Conservation (phyloP, 1,139 yeast species). For the Suhomyces bribrorum region DNA sequence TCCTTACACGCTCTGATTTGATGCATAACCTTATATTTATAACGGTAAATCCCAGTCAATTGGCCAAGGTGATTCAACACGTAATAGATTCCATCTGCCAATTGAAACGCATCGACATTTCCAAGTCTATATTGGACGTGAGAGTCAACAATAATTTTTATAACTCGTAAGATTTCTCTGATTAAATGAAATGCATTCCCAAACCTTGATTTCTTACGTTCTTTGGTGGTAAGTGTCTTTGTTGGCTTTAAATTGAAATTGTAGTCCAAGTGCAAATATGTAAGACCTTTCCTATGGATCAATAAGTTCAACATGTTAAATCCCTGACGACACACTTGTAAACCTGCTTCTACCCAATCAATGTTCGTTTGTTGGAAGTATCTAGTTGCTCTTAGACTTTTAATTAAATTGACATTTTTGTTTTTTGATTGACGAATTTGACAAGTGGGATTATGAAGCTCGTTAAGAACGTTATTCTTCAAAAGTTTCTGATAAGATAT, state of each 20-base stretch:
- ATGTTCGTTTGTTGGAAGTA: slow-evolving; percentile 89
- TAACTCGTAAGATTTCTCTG: slow-evolving; percentile 80
- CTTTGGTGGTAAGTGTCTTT: slow-evolving; percentile 93
- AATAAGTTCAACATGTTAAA: slow-evolving; percentile 88
- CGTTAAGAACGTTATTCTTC: slow-evolving; percentile 72
- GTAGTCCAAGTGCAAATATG: slow-evolving; percentile 90
- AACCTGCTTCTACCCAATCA: slow-evolving; percentile 98
- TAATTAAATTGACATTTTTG: slow-evolving; percentile 60
- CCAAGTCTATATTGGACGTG: slow-evolving; percentile 92
- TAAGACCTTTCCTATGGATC: slow-evolving; percentile 88
- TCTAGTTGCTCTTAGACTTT: slow-evolving; percentile 72
- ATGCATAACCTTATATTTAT: slow-evolving; percentile 97
- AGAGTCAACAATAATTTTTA: slow-evolving; percentile 86
- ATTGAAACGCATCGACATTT: slow-evolving; percentile 86
- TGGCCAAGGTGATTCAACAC: slow-evolving; percentile 92
- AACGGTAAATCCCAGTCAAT: slow-evolving; percentile 92
- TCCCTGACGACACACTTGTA: slow-evolving; percentile 92
- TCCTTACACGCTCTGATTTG: slow-evolving; percentile 96
- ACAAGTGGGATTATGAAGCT: slow-evolving; percentile 50
- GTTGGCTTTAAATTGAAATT: slow-evolving; percentile 96
- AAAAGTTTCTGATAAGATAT: slow-evolving; percentile 86
- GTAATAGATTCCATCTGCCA: slow-evolving; percentile 93
- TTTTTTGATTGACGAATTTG: slow-evolving; percentile 34
- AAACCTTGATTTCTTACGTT: slow-evolving; percentile 90
- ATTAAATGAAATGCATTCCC: slow-evolving; percentile 96